Conservation (phyloP, 2,329 filamentous ascomycete species). For the Aspergillus sp. region DNA sequence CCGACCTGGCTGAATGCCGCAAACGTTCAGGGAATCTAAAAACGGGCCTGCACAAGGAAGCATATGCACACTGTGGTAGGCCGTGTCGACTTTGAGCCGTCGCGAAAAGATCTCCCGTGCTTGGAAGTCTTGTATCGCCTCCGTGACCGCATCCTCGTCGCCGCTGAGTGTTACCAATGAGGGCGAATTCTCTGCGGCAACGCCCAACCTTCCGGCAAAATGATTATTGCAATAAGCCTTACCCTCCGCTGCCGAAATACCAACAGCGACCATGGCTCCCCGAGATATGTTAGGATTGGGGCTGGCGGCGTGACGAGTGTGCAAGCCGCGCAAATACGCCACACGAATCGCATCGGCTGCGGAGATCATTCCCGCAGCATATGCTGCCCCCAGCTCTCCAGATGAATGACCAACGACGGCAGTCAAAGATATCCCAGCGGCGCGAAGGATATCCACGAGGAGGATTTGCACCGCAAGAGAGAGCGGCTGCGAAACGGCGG, state of each 20-base stretch:
- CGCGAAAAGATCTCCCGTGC: conserved; percentile 13
- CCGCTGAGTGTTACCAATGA: conserved; percentile 17
- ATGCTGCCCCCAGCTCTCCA: conserved; percentile 28
- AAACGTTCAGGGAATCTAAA: too few species aligned
- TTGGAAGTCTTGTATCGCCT: conserved; percentile 6
- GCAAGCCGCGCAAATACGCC: conserved; percentile 31
- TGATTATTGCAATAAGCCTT: not conserved
- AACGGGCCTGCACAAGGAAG: conserved; percentile 21
- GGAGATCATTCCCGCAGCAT: conserved; percentile 32
- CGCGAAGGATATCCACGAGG: too few species aligned
- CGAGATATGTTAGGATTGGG: not conserved
- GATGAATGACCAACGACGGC: too few species aligned
- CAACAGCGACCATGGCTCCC: conserved; percentile 36
- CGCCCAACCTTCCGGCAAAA: not conserved
- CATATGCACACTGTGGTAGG: conserved; percentile 52
- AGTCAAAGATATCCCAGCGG: too few species aligned
- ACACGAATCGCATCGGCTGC: conserved; percentile 28
- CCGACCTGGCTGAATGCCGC: too few species aligned
- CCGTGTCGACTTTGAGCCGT: conserved; percentile 37
- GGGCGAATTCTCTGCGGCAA: conserved; percentile 16
- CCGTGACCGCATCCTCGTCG: conserved; percentile 8
- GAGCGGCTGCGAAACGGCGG: too few species aligned
- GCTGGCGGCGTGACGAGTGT: conserved; percentile 23
- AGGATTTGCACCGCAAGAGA: too few species aligned
- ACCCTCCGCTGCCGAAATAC: conserved; percentile 21